These are phyloP conservation scores for Aotearoamyces nothofagi DNA, from an alignment of 2,329 filamentous ascomycete species.

Conservation along the genomic window DNA sequence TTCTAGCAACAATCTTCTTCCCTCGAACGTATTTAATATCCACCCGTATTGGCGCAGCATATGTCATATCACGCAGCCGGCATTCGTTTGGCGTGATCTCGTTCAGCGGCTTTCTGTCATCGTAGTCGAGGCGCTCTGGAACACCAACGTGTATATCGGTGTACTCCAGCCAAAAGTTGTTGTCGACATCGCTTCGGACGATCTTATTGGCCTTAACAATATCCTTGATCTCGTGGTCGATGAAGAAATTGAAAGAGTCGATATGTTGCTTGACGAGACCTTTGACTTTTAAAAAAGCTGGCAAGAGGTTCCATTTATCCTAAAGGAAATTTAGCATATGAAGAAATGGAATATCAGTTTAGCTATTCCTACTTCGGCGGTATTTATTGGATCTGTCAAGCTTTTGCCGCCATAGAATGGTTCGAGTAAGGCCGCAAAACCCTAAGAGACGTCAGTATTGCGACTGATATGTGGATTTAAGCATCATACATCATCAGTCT, in stretches of 20 bases:
- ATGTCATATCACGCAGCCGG: slow-evolving; percentile 92
- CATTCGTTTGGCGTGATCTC: slow-evolving; percentile 93
- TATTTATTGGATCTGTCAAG: slow-evolving; percentile 54
- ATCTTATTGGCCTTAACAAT: slow-evolving; percentile 85
- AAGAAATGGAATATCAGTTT: slow-evolving; percentile 5
- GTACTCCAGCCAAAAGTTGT: slow-evolving; percentile 75
- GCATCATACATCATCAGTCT: not conserved
- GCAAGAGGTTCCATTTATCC: slow-evolving; percentile 94
- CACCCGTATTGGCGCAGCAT: slow-evolving; percentile 84
- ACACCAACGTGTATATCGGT: slow-evolving; percentile 77
- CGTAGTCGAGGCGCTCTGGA: slow-evolving; percentile 66
- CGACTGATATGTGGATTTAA: no score
- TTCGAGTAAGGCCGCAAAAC: slow-evolving; percentile 48
- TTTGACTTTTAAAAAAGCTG: slow-evolving; percentile 97
- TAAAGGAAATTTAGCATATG: slow-evolving; percentile 29
- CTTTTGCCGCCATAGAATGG: slow-evolving; percentile 57
- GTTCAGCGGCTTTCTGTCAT: slow-evolving; percentile 52
- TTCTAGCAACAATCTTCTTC: slow-evolving; percentile 57
- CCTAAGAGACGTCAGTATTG: slow-evolving; percentile 19
- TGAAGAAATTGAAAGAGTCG: slow-evolving; percentile 97
- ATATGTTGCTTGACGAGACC: slow-evolving; percentile 75
- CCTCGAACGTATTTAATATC: slow-evolving; percentile 85
- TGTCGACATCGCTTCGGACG: slow-evolving; percentile 84
- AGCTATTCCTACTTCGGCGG: slow-evolving; percentile 27
- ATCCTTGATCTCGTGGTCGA: slow-evolving; percentile 91